phyloP scores from a whole-genome alignment of 371 early-diverging fungal species.

The Mortierella sp. region DNA sequence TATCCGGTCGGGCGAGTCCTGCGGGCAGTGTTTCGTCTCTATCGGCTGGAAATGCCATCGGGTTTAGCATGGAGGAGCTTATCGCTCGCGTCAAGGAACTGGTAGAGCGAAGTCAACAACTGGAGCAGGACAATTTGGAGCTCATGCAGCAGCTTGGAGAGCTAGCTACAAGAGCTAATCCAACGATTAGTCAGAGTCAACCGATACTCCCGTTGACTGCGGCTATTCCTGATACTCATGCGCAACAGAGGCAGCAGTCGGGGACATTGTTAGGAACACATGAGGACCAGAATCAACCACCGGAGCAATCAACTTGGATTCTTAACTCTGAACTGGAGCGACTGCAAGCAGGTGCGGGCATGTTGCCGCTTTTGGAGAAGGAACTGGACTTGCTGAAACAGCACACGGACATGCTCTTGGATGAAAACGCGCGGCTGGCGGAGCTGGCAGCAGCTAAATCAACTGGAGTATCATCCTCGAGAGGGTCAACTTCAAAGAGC shows the following conservation, averaged over 20 bases:
- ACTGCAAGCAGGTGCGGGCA: slow-evolving; percentile 38
- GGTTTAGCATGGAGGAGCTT: slow-evolving; percentile 48
- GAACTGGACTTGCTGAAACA: slow-evolving; percentile 49
- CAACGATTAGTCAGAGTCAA: slow-evolving; percentile 1
- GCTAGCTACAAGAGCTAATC: neutral
- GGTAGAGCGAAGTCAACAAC: slow-evolving; percentile 18
- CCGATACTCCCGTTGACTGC: neutral
- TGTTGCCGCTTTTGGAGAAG: slow-evolving; percentile 37
- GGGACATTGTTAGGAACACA: neutral
- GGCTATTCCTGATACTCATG: neutral
- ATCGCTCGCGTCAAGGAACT: slow-evolving; percentile 39
- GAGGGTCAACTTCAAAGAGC: neutral
- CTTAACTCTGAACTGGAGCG: slow-evolving; percentile 41
- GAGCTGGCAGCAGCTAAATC: slow-evolving; percentile 36
- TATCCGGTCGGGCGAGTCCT: slow-evolving; percentile 15
- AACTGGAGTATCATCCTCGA: slow-evolving; percentile 9
- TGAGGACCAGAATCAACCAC: neutral
- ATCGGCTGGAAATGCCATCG: slow-evolving; percentile 3
- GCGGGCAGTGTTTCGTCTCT: slow-evolving; percentile 17
- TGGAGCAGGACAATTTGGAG: slow-evolving; percentile 29
- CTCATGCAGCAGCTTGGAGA: slow-evolving; percentile 9
- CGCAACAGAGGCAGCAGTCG: neutral
- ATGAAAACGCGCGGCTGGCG: slow-evolving; percentile 47
- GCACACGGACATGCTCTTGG: slow-evolving; percentile 49
- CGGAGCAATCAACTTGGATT: slow-evolving; percentile 22